phyloP scores from a whole-genome alignment of 495 filamentous ascomycete genomes.

The Thermothielavioides terrestris region DNA sequence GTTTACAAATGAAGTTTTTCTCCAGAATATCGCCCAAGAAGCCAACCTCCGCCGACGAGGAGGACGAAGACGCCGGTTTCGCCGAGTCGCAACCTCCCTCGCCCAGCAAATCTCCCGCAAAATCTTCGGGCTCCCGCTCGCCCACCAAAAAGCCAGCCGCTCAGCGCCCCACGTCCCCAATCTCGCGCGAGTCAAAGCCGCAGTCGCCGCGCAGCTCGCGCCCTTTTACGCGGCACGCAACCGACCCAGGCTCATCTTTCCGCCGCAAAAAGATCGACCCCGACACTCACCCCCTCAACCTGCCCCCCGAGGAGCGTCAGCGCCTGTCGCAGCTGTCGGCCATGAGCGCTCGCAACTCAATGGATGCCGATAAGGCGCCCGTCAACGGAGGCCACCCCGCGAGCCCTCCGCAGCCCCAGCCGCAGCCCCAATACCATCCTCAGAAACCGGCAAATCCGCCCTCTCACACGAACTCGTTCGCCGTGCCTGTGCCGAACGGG shows the following conservation, averaged over 20 bases:
- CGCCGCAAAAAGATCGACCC: constrained; percentile 50
- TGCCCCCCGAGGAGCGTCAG: constrained; percentile 75
- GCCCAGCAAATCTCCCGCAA: constrained; percentile 16
- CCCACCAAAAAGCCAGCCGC: constrained; percentile 24
- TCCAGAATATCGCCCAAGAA: constrained; percentile 46
- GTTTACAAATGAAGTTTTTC: constrained; percentile 47
- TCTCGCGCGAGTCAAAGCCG: constrained; percentile 22
- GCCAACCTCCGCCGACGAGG: constrained; percentile 37
- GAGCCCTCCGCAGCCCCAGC: constrained; percentile 27
- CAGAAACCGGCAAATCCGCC: constrained; percentile 17
- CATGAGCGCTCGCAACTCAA: constrained; percentile 56
- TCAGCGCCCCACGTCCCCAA: constrained; percentile 19
- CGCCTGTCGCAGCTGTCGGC: constrained; percentile 63
- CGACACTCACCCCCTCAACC: constrained; percentile 74
- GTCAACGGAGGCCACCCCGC: constrained; percentile 39
- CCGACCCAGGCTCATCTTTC: constrained; percentile 30
- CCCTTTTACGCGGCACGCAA: constrained; percentile 32
- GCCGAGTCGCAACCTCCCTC: constrained; percentile 20
- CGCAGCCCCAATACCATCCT: constrained; percentile 15
- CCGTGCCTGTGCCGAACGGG: constrained; percentile 44
- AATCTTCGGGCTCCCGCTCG: constrained; percentile 23
- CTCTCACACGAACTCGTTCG: constrained; percentile 29
- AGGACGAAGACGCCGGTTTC: constrained; percentile 33
- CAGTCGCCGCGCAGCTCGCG: constrained; percentile 31
- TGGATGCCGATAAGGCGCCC: constrained; percentile 73